A percentile compares a stretch with the other conserved stretches of the same genome.
Evolutionary conservation across 1,139 yeast genomes (phyloP).

Genomic region (Hanseniaspora uvarum): DNA sequence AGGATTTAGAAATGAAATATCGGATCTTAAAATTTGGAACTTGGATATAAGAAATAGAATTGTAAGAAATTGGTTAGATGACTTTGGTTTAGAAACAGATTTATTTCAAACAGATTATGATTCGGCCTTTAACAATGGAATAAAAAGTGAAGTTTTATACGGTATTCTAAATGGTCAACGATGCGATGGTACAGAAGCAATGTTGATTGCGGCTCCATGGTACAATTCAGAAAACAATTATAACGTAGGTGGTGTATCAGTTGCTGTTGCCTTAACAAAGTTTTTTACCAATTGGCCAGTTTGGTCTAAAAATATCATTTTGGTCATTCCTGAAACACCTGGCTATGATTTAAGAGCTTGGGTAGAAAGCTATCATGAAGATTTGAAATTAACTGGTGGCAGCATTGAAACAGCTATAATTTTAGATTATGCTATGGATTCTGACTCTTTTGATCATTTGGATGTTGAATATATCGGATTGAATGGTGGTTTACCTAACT

Average conservation of each 20-base stretch:
- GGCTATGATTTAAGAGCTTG: slow-evolving; percentile 64
- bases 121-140: neutral
- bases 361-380: slow-evolving; percentile 90
- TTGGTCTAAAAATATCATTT: slow-evolving; percentile 89
- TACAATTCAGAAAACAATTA: slow-evolving; percentile 43
- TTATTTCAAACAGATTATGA: slow-evolving; percentile 34
- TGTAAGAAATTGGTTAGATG: slow-evolving; percentile 53
- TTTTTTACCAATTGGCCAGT: slow-evolving; percentile 78
- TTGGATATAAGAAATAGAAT: slow-evolving; percentile 34
- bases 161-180: slow-evolving; percentile 86
- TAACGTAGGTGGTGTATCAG: slow-evolving; percentile 73
- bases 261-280: slow-evolving; percentile 62
- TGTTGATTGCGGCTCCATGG: slow-evolving; percentile 90
- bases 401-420: slow-evolving; percentile 86
- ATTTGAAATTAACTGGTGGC: slow-evolving; percentile 86
- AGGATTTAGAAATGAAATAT: slow-evolving; percentile 54
- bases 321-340: slow-evolving; percentile 72
- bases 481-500: slow-evolving; percentile 90
- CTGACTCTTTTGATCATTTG: slow-evolving; percentile 61
- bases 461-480: slow-evolving; percentile 79
- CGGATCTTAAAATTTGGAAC: slow-evolving; percentile 30
- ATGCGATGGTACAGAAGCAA: slow-evolving; percentile 93
- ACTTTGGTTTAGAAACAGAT: slow-evolving; percentile 60
- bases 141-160: slow-evolving; percentile 47
- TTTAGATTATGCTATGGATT: slow-evolving; percentile 60